Conservation (phyloP, 225 moss, liverwort and hornwort genomes). For the Lunularia cruciata region DNA sequence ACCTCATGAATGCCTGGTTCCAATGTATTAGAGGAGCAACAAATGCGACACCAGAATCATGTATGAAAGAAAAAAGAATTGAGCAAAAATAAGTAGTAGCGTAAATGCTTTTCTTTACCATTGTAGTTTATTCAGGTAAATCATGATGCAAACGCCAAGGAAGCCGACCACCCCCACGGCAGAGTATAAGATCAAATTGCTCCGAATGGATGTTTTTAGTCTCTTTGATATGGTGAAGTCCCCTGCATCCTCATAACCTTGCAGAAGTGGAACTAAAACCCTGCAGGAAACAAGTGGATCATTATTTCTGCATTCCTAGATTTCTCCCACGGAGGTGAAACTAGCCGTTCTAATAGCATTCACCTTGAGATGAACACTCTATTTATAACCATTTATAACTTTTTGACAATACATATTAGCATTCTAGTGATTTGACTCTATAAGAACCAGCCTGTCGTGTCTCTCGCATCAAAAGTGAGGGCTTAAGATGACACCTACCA, state of each 20-base stretch:
- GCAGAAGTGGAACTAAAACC: constrained; percentile 79
- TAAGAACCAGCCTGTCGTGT: background rate
- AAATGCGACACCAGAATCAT: too few species aligned
- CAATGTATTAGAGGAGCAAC: too few species aligned
- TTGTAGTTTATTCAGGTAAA: constrained; percentile 80
- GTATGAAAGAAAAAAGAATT: too few species aligned
- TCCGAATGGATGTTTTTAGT: constrained; percentile 79
- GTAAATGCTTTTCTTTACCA: constrained; percentile 62
- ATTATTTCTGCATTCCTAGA: background rate
- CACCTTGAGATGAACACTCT: background rate
- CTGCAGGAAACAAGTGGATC: constrained; percentile 30
- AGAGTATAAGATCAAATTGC: constrained; percentile 83
- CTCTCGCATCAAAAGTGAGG: background rate
- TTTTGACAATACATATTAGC: background rate
- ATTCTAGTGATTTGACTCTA: too few species aligned
- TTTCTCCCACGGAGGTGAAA: background rate
- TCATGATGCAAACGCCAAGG: constrained; percentile 87
- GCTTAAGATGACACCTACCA: constrained; percentile 50
- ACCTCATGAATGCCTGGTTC: too few species aligned
- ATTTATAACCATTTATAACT: background rate
- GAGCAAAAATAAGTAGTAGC: too few species aligned
- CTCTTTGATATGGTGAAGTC: constrained; percentile 89
- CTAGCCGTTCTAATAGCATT: background rate
- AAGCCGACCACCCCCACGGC: constrained; percentile 83
- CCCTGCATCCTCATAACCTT: constrained; percentile 99